Evolutionary conservation across 345 rosid genomes (phyloP), one percentile per base, ranked within the genome.

Genomic region (Turritis glabra): DNA sequence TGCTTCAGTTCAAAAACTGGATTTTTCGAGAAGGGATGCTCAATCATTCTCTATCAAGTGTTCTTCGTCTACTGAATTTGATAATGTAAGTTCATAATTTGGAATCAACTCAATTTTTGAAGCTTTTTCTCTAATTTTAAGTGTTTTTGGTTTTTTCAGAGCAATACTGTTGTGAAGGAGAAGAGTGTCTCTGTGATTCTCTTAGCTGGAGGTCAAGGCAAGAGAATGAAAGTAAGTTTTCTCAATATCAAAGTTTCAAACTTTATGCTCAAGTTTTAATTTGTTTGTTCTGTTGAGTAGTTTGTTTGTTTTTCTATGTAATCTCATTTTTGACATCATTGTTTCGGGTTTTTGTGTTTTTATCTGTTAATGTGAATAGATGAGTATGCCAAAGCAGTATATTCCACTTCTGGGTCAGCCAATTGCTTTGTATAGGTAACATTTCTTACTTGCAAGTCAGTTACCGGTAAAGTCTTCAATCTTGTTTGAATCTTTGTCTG

Each of bases 321-420:
- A 58, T 59, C 44, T 37, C 25, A 30, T 59, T 77, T 73, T 78
- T 71, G 5, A 4, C 14, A 37, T 5, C 14, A 10, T 37, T 64
- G 32, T 58, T 13, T 53, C n/a, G n/a, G 67, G 62, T 82, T 77
- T 78, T n/a, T n/a, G n/a, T n/a, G n/a, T n/a, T n/a, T 33, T 61
- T 79, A 66, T 92, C 52, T 84, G 83, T 80, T 32, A 5, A 72
- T 83, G 76, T 48, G 67, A 75, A 80, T 75, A 94, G 98, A 93
- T 93, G 50, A 87, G 71, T 86, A 94, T 94, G 83, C 98, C 98
- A 59, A 94, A 94, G 88, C 98, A 94, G 74, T 94, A 94, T 80
- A 92, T 94, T 63, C 97, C 96, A 6, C 95, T 94, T 64, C 38
- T 91, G 22, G 98, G 92, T 75, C 98, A 88, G 66, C 95, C 97